Conservation (phyloP, 2,329 filamentous ascomycete genomes). For the Calonectria pteridis region DNA sequence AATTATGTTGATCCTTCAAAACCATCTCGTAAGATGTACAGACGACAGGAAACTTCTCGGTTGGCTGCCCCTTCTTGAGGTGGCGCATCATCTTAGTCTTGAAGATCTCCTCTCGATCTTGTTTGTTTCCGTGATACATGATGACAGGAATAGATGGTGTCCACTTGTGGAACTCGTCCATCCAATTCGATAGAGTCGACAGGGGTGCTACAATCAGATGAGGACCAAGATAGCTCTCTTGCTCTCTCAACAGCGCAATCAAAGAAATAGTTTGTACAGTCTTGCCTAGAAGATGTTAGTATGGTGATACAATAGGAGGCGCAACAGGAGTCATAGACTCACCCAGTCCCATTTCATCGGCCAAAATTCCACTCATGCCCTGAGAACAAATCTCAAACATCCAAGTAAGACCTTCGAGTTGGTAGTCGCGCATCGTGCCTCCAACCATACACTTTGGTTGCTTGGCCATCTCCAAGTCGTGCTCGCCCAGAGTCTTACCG, state of each 20-base stretch:
- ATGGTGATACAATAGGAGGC: not conserved
- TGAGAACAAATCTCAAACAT: constrained; percentile 86
- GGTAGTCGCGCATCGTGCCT: constrained; percentile 93
- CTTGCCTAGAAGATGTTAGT: constrained; percentile 69
- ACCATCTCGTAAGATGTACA: constrained; percentile 98
- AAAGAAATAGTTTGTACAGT: constrained; percentile 92
- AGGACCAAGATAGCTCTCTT: constrained; percentile 84
- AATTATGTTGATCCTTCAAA: constrained; percentile 85
- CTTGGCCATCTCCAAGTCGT: constrained; percentile 81
- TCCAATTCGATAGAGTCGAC: constrained; percentile 95
- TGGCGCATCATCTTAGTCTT: constrained; percentile 77
- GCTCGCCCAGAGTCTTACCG: constrained; percentile 70
- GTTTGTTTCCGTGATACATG: constrained; percentile 89
- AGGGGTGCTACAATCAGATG: constrained; percentile 92
- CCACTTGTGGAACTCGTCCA: constrained; percentile 93
- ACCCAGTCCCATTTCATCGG: constrained; percentile 93
- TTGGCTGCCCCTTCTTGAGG: constrained; percentile 70
- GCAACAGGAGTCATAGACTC: constrained; percentile 32
- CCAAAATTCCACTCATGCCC: constrained; percentile 90
- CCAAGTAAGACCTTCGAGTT: constrained; percentile 95
- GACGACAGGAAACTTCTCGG: constrained; percentile 84
- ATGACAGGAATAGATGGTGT: constrained; percentile 89
- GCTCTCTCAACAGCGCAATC: constrained; percentile 87
- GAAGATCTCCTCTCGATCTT: constrained; percentile 82
- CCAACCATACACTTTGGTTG: constrained; percentile 89